Conservation (phyloP, 768 basidiomycete species). For the Boletellus emodensis region DNA sequence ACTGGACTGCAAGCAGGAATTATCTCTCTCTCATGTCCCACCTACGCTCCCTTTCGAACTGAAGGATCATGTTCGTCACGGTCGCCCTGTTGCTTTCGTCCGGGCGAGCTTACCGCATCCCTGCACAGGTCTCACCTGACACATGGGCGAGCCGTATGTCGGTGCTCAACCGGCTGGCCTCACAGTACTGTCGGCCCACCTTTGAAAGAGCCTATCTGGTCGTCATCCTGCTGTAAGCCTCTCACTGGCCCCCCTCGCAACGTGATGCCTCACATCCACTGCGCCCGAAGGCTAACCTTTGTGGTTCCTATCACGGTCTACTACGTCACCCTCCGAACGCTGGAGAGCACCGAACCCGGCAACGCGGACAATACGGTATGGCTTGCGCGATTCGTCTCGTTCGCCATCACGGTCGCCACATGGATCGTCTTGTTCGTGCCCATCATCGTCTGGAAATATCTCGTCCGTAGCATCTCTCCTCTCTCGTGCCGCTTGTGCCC, state of each 20-base stretch:
- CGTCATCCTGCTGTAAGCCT: slow-evolving; percentile 38
- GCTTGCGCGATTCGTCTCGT: slow-evolving; percentile 35
- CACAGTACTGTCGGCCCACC: slow-evolving; percentile 39
- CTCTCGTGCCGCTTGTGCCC: too few relatives aligned
- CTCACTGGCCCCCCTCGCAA: neutral
- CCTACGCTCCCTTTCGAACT: slow-evolving; percentile 38
- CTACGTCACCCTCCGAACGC: slow-evolving; percentile 26
- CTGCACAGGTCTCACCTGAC: slow-evolving; percentile 37
- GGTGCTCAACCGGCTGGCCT: slow-evolving; percentile 33
- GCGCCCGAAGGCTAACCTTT: slow-evolving; percentile 33
- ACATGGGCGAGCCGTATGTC: slow-evolving; percentile 43
- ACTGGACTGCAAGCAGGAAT: slow-evolving; percentile 23
- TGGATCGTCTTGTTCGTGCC: slow-evolving; percentile 40
- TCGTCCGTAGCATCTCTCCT: slow-evolving; percentile 25
- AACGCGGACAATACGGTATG: slow-evolving; percentile 21
- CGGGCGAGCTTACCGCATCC: neutral
- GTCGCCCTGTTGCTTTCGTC: neutral
- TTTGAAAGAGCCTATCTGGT: slow-evolving; percentile 43
- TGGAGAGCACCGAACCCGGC: slow-evolving; percentile 2
- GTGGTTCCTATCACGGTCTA: slow-evolving; percentile 39
- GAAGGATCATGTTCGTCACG: slow-evolving; percentile 32
- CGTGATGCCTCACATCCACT: neutral
- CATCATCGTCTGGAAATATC: slow-evolving; percentile 44
- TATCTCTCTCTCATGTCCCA: slow-evolving; percentile 29
- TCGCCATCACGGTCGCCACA: slow-evolving; percentile 37